These are phyloP conservation scores for Diaporthe citri DNA, from an alignment of 2,329 filamentous ascomycete genomes.

Conservation along the genomic window DNA sequence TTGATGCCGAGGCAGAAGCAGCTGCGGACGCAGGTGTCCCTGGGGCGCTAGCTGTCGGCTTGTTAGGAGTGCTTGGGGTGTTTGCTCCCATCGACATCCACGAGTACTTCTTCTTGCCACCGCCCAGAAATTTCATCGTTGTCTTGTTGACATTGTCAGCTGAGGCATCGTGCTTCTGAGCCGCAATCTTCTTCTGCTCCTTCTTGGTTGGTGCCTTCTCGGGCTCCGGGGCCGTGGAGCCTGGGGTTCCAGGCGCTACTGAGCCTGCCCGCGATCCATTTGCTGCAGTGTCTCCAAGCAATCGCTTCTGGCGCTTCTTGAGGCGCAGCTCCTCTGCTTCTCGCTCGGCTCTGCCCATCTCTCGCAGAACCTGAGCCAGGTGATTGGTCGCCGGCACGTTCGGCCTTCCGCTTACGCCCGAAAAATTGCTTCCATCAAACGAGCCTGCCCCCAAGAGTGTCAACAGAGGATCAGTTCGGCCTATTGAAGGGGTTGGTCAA, in stretches of 20 bases:
- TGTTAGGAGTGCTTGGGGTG: slow-evolving; percentile 54
- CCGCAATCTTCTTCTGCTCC: slow-evolving; percentile 80
- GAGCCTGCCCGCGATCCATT: slow-evolving; percentile 67
- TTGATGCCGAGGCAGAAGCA: slow-evolving; percentile 38
- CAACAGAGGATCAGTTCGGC: slow-evolving; percentile 22
- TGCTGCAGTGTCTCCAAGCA: slow-evolving; percentile 65
- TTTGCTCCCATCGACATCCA: slow-evolving; percentile 78
- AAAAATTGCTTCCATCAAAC: slow-evolving; percentile 48
- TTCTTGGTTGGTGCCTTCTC: slow-evolving; percentile 87
- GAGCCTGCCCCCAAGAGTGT: slow-evolving; percentile 51
- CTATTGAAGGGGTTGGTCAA: slow-evolving; percentile 16
- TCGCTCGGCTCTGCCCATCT: slow-evolving; percentile 74
- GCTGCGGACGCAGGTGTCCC: slow-evolving; percentile 25
- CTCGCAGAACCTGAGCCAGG: slow-evolving; percentile 67
- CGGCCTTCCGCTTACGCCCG: slow-evolving; percentile 40
- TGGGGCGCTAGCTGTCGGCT: slow-evolving; percentile 46
- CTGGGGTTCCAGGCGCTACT: slow-evolving; percentile 71
- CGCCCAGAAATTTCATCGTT: slow-evolving; percentile 74
- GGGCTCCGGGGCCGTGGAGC: slow-evolving; percentile 71
- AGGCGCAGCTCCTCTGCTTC: slow-evolving; percentile 80
- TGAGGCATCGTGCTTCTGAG: slow-evolving; percentile 81
- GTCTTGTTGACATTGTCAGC: slow-evolving; percentile 88
- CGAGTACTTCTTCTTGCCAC: slow-evolving; percentile 75
- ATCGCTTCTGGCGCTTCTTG: slow-evolving; percentile 74
- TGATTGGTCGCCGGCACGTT: slow-evolving; percentile 59